Conservation (phyloP, 2,329 filamentous ascomycete species). For the Penicillium paneum region DNA sequence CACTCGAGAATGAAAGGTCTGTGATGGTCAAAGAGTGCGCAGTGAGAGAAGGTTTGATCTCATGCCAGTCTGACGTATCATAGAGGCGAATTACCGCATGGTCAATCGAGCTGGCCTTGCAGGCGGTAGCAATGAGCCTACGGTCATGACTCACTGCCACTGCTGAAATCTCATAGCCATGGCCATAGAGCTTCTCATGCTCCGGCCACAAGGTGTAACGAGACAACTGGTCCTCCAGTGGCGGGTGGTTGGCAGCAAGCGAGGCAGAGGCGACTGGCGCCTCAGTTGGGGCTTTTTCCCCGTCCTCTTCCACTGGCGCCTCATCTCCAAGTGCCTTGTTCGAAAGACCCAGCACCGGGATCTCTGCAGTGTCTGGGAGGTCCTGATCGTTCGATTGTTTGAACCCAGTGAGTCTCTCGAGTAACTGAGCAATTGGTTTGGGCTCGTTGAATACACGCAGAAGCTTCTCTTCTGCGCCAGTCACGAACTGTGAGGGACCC, state of each 20-base stretch:
- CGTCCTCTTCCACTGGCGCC: constrained; percentile 30
- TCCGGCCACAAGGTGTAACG: constrained; percentile 94
- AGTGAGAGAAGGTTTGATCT: constrained; percentile 76
- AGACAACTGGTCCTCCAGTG: constrained; percentile 83
- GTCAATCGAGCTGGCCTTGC: constrained; percentile 85
- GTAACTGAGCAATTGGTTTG: constrained; percentile 71
- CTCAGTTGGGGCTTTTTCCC: constrained; percentile 38
- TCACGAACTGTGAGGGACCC: constrained; percentile 73
- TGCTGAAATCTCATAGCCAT: constrained; percentile 93
- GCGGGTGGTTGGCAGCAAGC: constrained; percentile 67
- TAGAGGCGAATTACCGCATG: constrained; percentile 93
- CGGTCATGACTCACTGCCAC: constrained; percentile 75
- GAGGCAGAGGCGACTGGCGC: constrained; percentile 22
- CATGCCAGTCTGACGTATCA: constrained; percentile 81
- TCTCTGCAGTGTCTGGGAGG: constrained; percentile 85
- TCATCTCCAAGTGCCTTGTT: constrained; percentile 77
- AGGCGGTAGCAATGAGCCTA: constrained; percentile 79
- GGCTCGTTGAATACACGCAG: constrained; percentile 92
- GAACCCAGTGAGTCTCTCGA: constrained; percentile 66
- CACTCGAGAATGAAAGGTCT: constrained; percentile 71
- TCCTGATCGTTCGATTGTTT: constrained; percentile 35
- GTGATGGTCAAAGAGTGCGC: constrained; percentile 86
- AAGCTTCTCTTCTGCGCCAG: constrained; percentile 96
- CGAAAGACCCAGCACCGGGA: constrained; percentile 89
- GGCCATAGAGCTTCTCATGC: constrained; percentile 92